Percentiles rank a stretch among this genome's conserved stretches.
phyloP scores from a whole-genome alignment of 306 rosid genomes.

The Cicer judaicum region DNA sequence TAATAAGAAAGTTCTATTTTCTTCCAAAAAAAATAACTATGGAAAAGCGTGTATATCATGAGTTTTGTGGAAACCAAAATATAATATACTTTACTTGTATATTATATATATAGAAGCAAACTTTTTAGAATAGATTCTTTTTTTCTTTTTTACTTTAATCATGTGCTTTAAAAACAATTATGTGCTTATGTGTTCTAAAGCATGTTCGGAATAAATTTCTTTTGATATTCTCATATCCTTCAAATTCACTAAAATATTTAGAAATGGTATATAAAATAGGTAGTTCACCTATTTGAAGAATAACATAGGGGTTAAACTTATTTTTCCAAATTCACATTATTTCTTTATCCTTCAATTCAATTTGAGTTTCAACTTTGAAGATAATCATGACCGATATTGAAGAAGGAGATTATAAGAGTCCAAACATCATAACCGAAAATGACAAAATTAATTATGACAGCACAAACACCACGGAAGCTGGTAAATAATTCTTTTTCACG shows the following conservation, averaged over 20 bases:
- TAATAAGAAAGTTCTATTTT: too few relatives aligned
- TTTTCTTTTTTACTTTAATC: slow-evolving; percentile 15
- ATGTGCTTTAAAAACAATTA: too few relatives aligned
- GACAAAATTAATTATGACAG: too few relatives aligned
- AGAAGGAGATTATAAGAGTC: not conserved
- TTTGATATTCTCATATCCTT: not conserved
- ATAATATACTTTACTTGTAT: not conserved
- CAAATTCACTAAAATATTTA: slow-evolving; percentile 14
- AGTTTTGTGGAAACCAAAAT: too few relatives aligned
- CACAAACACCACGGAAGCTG: not conserved
- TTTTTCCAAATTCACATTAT: not conserved
- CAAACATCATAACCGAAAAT: too few relatives aligned
- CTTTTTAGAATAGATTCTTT: not conserved
- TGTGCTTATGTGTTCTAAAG: not conserved
- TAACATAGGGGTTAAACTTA: not conserved
- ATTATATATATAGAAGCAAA: not conserved
- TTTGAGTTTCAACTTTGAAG: not conserved
- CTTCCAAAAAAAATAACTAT: too few relatives aligned
- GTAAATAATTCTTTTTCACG: not conserved
- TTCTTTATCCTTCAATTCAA: too few relatives aligned
- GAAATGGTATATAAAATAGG: not conserved
- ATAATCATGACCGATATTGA: not conserved
- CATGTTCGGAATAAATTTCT: not conserved
- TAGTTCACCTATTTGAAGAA: not conserved
- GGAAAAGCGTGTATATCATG: too few relatives aligned